These are phyloP conservation scores for Nannochloropsis oceanica DNA, from an alignment of 108 stramenopile genomes.

Conservation along the genomic window DNA sequence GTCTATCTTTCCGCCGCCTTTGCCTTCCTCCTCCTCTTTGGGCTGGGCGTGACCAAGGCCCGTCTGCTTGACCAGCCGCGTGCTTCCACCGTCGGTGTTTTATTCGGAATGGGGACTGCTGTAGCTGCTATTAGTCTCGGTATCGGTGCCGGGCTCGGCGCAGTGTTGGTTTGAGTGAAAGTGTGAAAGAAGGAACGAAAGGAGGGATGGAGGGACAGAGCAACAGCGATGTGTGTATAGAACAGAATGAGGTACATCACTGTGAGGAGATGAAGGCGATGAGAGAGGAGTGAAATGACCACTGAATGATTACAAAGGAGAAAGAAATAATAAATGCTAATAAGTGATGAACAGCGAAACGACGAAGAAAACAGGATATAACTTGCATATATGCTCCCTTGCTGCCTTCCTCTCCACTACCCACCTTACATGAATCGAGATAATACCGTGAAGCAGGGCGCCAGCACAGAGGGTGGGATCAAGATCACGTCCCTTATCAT, in stretches of 20 bases:
- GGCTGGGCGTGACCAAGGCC: background rate
- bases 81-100: constrained; percentile 16
- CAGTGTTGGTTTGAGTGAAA: background rate
- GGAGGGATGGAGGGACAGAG: background rate
- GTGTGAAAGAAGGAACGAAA: background rate
- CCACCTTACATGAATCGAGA: too few relatives aligned
- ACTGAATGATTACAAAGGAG: too few relatives aligned
- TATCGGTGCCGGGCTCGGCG: constrained; percentile 11
- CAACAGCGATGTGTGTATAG: background rate
- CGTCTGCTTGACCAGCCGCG: constrained; percentile 17
- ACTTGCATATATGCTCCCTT: too few relatives aligned
- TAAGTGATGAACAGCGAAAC: too few relatives aligned
- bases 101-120: constrained; percentile 19
- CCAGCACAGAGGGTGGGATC: too few relatives aligned
- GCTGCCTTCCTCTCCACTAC: too few relatives aligned
- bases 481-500: too few relatives aligned
- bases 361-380: too few relatives aligned
- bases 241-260: background rate
- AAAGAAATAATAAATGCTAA: too few relatives aligned
- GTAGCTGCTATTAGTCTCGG: constrained; percentile 24
- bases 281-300: background rate
- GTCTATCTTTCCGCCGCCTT: background rate
- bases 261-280: constrained; percentile 18
- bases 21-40: background rate
- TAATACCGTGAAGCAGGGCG: too few relatives aligned